These are phyloP conservation scores for Coemansia asiatica DNA, from an alignment of 192 early-diverging fungal genomes.

Conservation along the genomic window DNA sequence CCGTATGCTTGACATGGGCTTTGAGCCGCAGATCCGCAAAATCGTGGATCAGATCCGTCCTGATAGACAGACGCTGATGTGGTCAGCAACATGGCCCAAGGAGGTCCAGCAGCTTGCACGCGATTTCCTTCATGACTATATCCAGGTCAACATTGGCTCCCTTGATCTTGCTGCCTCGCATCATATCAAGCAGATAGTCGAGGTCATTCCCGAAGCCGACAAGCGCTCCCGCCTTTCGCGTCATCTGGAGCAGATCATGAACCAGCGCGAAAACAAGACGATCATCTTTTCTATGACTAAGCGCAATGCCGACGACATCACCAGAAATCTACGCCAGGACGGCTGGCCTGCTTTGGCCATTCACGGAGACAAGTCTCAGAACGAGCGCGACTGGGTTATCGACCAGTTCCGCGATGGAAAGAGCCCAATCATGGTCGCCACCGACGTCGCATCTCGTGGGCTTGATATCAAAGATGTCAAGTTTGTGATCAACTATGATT, in stretches of 20 bases:
- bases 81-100: slow-evolving; percentile 99
- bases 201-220: slow-evolving; percentile 83
- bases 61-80: slow-evolving; percentile 98
- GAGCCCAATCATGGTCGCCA: slow-evolving; percentile 93
- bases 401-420: slow-evolving; percentile 85
- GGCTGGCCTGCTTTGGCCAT: slow-evolving; percentile 92
- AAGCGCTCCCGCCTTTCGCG: slow-evolving; percentile 74
- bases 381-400: slow-evolving; percentile 95
- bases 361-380: slow-evolving; percentile 96
- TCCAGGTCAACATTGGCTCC: slow-evolving; percentile 96
- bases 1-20: slow-evolving; percentile 99
- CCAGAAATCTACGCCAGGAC: slow-evolving; percentile 82
- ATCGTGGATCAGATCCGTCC: slow-evolving; percentile 97
- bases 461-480: slow-evolving; percentile 94
- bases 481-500: slow-evolving; percentile 96
- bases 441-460: slow-evolving; percentile 97
- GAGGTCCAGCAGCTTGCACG: slow-evolving; percentile 89
- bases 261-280: slow-evolving; percentile 84
- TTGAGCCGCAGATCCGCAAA: slow-evolving; percentile 97
- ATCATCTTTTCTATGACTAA: slow-evolving; percentile 96
- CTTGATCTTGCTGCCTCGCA: slow-evolving; percentile 89
- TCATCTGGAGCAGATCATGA: slow-evolving; percentile 82
- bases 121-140: slow-evolving; percentile 89
- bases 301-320: slow-evolving; percentile 87
- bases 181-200: slow-evolving; percentile 88